These are phyloP conservation scores for Avena eriantha DNA, from an alignment of 176 grass and related monocot species.

Conservation along the genomic window DNA sequence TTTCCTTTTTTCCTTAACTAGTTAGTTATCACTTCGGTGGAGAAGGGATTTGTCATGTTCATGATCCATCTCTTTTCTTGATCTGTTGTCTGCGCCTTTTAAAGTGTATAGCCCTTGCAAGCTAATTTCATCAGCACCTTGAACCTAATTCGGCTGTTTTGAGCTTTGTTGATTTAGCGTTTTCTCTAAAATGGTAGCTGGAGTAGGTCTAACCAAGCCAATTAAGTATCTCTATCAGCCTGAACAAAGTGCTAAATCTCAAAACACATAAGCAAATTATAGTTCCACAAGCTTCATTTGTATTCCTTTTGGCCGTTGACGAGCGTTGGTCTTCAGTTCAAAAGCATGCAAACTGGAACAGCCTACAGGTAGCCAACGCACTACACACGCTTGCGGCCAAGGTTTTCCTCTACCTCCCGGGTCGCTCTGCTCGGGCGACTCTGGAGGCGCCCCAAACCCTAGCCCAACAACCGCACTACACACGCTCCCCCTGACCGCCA, in stretches of 20 bases:
- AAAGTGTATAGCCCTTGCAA: not conserved
- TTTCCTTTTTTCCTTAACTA: too few relatives aligned
- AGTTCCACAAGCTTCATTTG: not conserved
- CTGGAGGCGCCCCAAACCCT: too few relatives aligned
- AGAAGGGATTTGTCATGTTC: too few relatives aligned
- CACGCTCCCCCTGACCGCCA: too few relatives aligned
- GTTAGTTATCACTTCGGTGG: too few relatives aligned
- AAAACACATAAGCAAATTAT: not conserved
- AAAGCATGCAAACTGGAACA: not conserved
- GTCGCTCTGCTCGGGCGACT: too few relatives aligned
- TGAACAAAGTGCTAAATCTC: not conserved
- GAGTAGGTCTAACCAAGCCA: not conserved
- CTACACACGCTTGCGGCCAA: too few relatives aligned
- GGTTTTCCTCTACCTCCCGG: too few relatives aligned
- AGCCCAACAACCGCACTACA: too few relatives aligned
- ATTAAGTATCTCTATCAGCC: not conserved
- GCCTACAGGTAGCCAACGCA: not conserved
- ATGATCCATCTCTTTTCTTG: not conserved
- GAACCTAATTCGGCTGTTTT: not conserved
- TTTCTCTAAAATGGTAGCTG: not conserved
- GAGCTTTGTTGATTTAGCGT: not conserved
- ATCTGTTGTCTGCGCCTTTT: not conserved
- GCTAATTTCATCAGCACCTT: not conserved
- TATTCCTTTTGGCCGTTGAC: slow-evolving; percentile 6
- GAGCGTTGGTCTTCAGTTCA: not conserved